Base-by-base conservation (phyloP, 2,329 filamentous ascomycete species). In the Nannizzia gypsea region DNA sequence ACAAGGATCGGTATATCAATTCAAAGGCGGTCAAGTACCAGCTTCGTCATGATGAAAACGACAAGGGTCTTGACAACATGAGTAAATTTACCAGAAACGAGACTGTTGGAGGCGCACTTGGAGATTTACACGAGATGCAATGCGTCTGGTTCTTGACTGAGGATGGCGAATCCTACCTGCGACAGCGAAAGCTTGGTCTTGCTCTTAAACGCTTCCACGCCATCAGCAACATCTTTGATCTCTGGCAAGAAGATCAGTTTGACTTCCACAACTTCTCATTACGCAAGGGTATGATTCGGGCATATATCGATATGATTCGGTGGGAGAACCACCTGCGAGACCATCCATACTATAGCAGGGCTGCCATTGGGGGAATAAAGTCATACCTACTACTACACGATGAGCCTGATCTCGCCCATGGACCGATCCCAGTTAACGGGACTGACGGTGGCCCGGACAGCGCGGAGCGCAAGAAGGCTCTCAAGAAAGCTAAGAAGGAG, bases 201-300 rank as follows among this genome's bases (percentile, higher is more conserved):
- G 92, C 95, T 0, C 79, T 99, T 58, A 99, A 99, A 78, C 85
- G 95, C 56, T 92, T 96, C 74, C 89, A 91, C 65, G 81, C 89
- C 22, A 83, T 99, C 60, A 86, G 87, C 72, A 90, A 89, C 74
- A 95, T 99, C 65, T 99, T 99, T 68, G 92, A 97, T 65, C 85
- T 90, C 20, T 99, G 93, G 93, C 88, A 95, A 70, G 95, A 99
- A 72, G 93, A 99, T 67, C 93, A 99, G 70, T 96, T 97, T 68
- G 93, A 99, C 72, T 99, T 99, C 78, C 95, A 99, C 79, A 90
- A 85, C 71, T 99, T 99, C 74, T 96, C 90, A 20, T 78, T 99
- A n/a, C 82, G 93, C 20, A 99, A 97, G 74, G 95, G 95, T 13
- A 92, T 96, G 79, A 89, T 97, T 62, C 82, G 92, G 60, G 89